Evolutionary conservation across 208 protist genomes (phyloP).

Genomic region (Acanthamoeba triangularis): DNA sequence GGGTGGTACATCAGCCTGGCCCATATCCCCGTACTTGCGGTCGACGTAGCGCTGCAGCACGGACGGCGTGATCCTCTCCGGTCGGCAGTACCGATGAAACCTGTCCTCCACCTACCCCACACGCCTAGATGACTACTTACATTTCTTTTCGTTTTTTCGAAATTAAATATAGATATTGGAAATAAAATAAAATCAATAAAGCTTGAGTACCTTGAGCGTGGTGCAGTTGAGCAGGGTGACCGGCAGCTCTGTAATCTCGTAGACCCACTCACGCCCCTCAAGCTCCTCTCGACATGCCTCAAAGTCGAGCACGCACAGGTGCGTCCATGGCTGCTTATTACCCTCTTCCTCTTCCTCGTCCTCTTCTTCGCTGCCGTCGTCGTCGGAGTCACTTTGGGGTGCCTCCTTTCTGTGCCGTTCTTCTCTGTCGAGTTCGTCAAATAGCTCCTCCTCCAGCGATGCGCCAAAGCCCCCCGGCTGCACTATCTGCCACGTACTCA

Average conservation of each 20-base stretch:
- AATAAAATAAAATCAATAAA: no score
- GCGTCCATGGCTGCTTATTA: not conserved
- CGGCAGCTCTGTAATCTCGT: not conserved
- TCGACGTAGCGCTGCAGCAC: not conserved
- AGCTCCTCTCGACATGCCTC: not conserved
- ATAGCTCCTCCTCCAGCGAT: not conserved
- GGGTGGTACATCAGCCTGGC: not conserved
- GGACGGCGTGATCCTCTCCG: not conserved
- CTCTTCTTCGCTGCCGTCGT: not conserved
- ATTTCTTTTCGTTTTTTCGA: not conserved
- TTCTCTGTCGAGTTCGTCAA: not conserved
- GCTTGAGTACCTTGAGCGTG: not conserved
- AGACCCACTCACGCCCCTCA: not conserved
- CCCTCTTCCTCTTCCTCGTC: constrained; percentile 25
- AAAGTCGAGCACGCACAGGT: constrained; percentile 52
- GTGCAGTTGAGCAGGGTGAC: constrained; percentile 29
- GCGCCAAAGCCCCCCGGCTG: not conserved
- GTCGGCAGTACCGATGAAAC: not conserved
- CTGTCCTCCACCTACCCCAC: not conserved
- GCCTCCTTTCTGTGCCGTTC: not conserved
- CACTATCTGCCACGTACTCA: not conserved
- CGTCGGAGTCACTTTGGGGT: not conserved
- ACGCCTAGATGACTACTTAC: not conserved
- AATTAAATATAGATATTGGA: not conserved
- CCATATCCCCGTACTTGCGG: not conserved